Evolutionary conservation across 768 basidiomycete genomes (phyloP), one percentile per base, ranked within the genome.

Genomic region (Postia placenta): DNA sequence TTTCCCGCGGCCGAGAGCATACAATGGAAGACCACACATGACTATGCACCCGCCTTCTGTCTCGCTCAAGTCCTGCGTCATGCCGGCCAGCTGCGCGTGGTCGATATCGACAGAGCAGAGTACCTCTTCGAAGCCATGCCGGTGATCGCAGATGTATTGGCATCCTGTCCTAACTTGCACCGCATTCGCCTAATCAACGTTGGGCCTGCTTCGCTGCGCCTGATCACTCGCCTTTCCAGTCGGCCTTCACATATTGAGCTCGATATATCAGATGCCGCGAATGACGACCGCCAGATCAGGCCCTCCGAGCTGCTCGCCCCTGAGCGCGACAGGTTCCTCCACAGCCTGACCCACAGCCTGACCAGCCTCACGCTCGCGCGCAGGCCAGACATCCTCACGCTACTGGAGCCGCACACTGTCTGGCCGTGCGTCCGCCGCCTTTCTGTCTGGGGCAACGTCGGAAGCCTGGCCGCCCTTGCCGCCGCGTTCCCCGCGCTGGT

Each of bases 361-460:
- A n/a, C 24, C 20, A 52, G 46, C 27, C 42, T 56, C 43, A 53
- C 48, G 49, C 52, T 56, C 23, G 53, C 51, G 49, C 51, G 53
- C 42, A 47, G 49, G 36, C 48, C 51, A 14, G 50, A 52, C 47
- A 47, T 56, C 43, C 47, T 53, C 33, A 47, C 48, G 43, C 48
- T 49, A 42, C 22, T 56, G 33, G 42, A 47, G 27, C 48, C 52
- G 46, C 37, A 47, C 5, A 41, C 44, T 42, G 40, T 51, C 43
- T 56, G 55, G 55, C 47, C 52, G 14, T 42, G 47, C 36, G 43
- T 57, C 26, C 56, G 51, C 35, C 51, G 50, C 20, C 52, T 57
- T 37, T 47, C 51, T 27, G 51, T 54, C 33, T 52, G 50, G 38
- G 56, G 56, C 9, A 47, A 52, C 45, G 45, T 57, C 11, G 47